Base-by-base conservation (phyloP, 148 eudicot species). In the Selenicereus undatus region DNA sequence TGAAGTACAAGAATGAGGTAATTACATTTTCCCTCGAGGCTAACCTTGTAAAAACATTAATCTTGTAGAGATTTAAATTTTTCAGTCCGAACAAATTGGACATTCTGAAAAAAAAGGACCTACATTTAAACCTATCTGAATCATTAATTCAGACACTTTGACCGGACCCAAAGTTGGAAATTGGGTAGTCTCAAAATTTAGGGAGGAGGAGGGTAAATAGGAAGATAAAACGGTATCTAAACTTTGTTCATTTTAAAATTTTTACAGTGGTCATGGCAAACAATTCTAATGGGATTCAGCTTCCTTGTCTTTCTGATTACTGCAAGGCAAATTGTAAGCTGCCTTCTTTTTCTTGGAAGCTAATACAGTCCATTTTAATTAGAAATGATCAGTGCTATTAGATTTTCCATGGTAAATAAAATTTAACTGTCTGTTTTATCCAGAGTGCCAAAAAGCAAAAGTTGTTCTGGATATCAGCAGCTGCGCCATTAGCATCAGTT, bases 181-280 rank as follows among this genome's bases (percentile, higher is more conserved):
- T 39, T 39, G 0, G 52, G 52, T 0, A 12, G 10, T 48, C 52
- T 48, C 14, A 12, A 48, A 48, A 12, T 48, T 48, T 48, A 0
- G 0, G 13, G 52, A 12, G 52, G 13, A 39, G 8, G 43, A 39
- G 39, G 39, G 39, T 36, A 36, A 36, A 36, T 48, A 7, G 10
- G 51, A 11, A 11, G 51, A 11, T 48, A 0, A 11, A 8, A 48
- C 12, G 51, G 52, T 5, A 11, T 8, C 52, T 48, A 48, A 48
- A 48, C 52, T 48, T 48, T 48, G 52, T 11, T 48, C 13, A 48
- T 66, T 27, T 27, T 42, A 42, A 18, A 56, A 68, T 30, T 64
- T 81, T 45, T 86, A 90, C 93, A 96, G 99, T 96, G 99, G 98
- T 86, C 90, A 76, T 91, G 95, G 98, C 91, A 91, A 87, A 93